Evolutionary conservation across 139 green algal genomes (phyloP).

Genomic region (Coccomyxa sp.): DNA sequence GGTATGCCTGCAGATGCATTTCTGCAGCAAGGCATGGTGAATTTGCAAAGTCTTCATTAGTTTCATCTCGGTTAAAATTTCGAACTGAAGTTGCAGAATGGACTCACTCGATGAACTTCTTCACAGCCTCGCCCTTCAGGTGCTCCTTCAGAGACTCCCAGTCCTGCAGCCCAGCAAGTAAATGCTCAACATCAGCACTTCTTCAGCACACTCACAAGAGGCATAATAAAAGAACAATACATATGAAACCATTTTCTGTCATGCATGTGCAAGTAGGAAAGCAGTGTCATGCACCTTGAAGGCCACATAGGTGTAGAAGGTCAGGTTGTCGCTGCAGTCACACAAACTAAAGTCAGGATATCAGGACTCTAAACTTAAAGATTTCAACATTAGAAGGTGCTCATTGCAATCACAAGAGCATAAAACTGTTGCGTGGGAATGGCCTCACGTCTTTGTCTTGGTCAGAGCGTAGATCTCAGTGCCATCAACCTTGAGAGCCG

Average conservation of each 20-base stretch:
- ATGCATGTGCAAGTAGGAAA: not conserved
- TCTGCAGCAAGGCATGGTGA: not conserved
- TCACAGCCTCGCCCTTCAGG: not conserved
- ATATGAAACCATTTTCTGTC: not conserved
- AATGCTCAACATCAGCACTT: not conserved
- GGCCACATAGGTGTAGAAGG: slow-evolving; percentile 1
- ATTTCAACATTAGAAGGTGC: not conserved
- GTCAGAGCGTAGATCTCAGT: not conserved
- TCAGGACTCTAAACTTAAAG: no score
- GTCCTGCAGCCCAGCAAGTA: not conserved
- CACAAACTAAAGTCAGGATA: not conserved
- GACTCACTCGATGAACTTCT: slow-evolving; percentile 2
- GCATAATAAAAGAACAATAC: no score
- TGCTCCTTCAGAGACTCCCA: not conserved
- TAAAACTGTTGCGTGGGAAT: not conserved
- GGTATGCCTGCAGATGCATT: not conserved
- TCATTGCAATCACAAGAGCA: not conserved
- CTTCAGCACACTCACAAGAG: no score
- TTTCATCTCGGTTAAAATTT: not conserved
- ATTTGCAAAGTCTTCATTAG: no score
- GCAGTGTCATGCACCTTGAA: not conserved
- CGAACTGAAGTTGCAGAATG: not conserved
- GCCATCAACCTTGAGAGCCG: not conserved
- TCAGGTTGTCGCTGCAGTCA: not conserved
- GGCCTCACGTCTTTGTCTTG: slow-evolving; percentile 1